Evolutionary conservation across 2,329 filamentous ascomycete species (phyloP).

Genomic region (Beauveria rudraprayagi): DNA sequence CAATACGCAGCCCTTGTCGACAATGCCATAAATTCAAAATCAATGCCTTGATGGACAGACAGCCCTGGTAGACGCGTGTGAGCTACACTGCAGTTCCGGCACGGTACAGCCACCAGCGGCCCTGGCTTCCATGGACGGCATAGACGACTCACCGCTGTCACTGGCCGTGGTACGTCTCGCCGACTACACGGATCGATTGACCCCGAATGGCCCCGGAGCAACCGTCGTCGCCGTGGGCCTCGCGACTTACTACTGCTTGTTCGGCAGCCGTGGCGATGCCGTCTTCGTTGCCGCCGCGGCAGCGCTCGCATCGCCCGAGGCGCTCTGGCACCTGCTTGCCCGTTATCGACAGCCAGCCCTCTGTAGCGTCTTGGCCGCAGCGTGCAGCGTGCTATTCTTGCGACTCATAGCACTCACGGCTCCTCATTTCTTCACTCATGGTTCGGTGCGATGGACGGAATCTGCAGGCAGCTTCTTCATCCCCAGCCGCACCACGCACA

Average conservation of each 20-base stretch:
- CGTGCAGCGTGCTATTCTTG: background rate
- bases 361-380: background rate
- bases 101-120: background rate
- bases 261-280: background rate
- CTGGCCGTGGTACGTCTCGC: background rate
- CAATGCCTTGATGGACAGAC: background rate
- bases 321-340: background rate
- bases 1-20: background rate
- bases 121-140: constrained; percentile 1
- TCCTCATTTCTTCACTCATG: background rate
- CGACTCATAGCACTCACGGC: background rate
- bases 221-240: background rate
- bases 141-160: constrained; percentile 4
- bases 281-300: background rate
- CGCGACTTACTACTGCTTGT: background rate
- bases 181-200: background rate
- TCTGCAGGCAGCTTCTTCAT: constrained; percentile 45
- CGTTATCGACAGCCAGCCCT: background rate
- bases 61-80: background rate
- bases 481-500: constrained; percentile 57
- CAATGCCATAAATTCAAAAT: background rate
- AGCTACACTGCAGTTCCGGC: background rate
- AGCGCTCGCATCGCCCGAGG: background rate
- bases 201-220: background rate
- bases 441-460: constrained; percentile 8